Conservation (phyloP, 140 eudicot species). For the Senecio squalidus region DNA sequence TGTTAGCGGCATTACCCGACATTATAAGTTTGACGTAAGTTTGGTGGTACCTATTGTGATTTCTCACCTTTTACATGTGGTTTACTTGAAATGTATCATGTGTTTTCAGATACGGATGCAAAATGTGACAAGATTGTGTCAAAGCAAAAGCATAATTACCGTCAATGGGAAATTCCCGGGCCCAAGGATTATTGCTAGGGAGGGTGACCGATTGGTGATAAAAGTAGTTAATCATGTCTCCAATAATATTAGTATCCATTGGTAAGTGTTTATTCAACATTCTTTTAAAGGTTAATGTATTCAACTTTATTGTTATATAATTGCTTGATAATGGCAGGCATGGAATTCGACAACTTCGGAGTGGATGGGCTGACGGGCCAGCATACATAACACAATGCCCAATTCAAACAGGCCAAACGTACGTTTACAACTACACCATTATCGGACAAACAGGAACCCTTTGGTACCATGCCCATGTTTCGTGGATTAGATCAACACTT, state of each 20-base stretch:
- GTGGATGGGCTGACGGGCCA: slow-evolving; percentile 15
- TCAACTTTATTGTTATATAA: not conserved
- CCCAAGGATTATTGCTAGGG: slow-evolving; percentile 7
- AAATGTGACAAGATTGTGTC: slow-evolving; percentile 3
- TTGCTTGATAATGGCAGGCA: not conserved
- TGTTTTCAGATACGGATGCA: not conserved
- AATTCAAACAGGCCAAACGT: slow-evolving; percentile 7
- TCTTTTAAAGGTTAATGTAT: not conserved
- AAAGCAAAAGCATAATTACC: slow-evolving; percentile 1
- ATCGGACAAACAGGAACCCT: slow-evolving; percentile 11
- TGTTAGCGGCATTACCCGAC: slow-evolving; percentile 36
- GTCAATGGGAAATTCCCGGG: slow-evolving; percentile 18
- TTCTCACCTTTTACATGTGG: too few species aligned
- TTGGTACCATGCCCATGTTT: slow-evolving; percentile 10
- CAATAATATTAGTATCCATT: slow-evolving; percentile 9
- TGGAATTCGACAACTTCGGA: slow-evolving; percentile 14
- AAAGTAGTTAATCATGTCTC: slow-evolving; percentile 9
- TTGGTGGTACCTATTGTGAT: not conserved
- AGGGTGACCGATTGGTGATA: slow-evolving; percentile 9
- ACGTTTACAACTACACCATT: slow-evolving; percentile 4
- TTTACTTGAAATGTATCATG: too few species aligned
- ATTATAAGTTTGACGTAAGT: slow-evolving; percentile 57
- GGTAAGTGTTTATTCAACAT: not conserved
- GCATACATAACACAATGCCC: slow-evolving; percentile 18
- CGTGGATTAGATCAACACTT: slow-evolving; percentile 3